phyloP scores from a whole-genome alignment of 2,329 filamentous ascomycete species.

The Arthrinium puccinioides region DNA sequence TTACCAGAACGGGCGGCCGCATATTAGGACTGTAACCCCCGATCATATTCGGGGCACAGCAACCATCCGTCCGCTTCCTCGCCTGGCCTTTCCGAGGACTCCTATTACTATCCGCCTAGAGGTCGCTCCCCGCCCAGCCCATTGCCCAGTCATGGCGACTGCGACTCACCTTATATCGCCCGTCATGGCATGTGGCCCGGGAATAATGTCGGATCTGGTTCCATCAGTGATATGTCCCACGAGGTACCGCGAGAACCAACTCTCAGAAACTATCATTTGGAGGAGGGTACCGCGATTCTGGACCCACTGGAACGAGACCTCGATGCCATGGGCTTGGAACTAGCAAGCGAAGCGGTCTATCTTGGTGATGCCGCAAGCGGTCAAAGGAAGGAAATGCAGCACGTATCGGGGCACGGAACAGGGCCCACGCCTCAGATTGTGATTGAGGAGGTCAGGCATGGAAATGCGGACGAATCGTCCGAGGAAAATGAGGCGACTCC shows the following conservation, averaged over 20 bases:
- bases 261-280: constrained; percentile 7
- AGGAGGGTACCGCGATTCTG: constrained; percentile 6
- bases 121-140: constrained; percentile 49
- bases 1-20: constrained; percentile 25
- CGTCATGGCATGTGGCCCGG: constrained; percentile 15
- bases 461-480: too few relatives aligned
- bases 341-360: background rate
- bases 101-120: constrained; percentile 37
- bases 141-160: constrained; percentile 34
- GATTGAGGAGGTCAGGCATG: constrained; percentile 1
- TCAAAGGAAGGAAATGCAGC: constrained; percentile 8
- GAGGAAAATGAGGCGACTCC: too few relatives aligned
- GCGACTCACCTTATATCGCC: constrained; percentile 19
- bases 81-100: constrained; percentile 29
- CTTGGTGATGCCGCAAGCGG: constrained; percentile 2
- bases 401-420: background rate
- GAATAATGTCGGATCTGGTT: constrained; percentile 6
- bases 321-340: constrained; percentile 4
- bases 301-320: background rate
- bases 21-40: constrained; percentile 35
- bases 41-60: constrained; percentile 31
- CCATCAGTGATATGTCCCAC: constrained; percentile 9
- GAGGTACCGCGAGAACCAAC: constrained; percentile 13
- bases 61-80: constrained; percentile 24
- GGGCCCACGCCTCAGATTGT: constrained; percentile 1